Conservation (phyloP, 768 basidiomycete species). For the Austroboletus eburneus region DNA sequence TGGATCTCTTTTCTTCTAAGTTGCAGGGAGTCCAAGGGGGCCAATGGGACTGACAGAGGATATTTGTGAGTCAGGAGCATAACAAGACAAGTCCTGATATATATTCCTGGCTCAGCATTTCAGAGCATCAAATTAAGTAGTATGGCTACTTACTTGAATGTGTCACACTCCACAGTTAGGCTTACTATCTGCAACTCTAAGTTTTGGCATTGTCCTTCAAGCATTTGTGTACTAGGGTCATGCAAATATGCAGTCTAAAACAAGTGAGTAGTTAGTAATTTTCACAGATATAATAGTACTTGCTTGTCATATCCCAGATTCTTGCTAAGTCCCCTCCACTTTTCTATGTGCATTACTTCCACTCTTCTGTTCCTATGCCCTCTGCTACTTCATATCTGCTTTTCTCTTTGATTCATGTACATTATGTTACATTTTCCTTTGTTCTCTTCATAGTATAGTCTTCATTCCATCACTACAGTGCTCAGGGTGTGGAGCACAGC, state of each 20-base stretch:
- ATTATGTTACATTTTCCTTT: too few species aligned
- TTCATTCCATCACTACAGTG: too few species aligned
- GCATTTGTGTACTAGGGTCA: not conserved
- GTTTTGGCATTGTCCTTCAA: not conserved
- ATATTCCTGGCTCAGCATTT: not conserved
- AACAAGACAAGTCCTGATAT: not conserved
- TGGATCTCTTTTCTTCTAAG: not conserved
- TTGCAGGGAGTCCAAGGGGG: not conserved
- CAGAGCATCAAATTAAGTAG: too few species aligned
- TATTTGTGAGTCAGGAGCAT: not conserved
- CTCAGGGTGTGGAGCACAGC: too few species aligned
- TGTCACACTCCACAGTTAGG: not conserved
- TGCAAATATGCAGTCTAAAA: constrained; percentile 7
- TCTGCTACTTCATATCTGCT: too few species aligned
- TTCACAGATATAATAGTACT: not conserved
- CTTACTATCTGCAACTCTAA: not conserved
- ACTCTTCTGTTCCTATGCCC: too few species aligned
- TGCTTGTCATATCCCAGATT: too few species aligned
- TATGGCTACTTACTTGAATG: too few species aligned
- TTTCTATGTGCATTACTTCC: too few species aligned
- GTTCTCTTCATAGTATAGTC: too few species aligned
- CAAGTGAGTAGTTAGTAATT: not conserved
- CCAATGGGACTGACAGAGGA: not conserved
- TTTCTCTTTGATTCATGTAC: too few species aligned
- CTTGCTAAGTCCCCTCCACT: too few species aligned